phyloP scores from a whole-genome alignment of 768 basidiomycete genomes.

The Lactarius sanguifluus region DNA sequence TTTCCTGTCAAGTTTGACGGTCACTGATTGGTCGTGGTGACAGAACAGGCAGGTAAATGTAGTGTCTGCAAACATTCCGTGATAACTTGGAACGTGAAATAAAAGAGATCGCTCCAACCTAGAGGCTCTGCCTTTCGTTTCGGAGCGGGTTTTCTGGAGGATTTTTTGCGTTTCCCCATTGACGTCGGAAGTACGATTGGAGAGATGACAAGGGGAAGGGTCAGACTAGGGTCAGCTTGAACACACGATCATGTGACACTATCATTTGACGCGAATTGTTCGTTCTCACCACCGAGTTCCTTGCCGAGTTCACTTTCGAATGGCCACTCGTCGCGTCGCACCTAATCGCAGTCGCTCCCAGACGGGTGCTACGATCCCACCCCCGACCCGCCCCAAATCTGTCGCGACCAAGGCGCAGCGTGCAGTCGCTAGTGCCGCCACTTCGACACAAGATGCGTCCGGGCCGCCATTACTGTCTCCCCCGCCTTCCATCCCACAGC shows the following conservation, averaged over 20 bases:
- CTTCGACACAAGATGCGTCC: slow-evolving; percentile 31
- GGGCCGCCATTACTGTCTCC: slow-evolving; percentile 15
- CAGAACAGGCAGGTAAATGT: slow-evolving; percentile 87
- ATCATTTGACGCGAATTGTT: slow-evolving; percentile 30
- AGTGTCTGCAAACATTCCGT: slow-evolving; percentile 51
- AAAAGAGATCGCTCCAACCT: slow-evolving; percentile 45
- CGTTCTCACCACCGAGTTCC: slow-evolving; percentile 18
- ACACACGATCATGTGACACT: slow-evolving; percentile 16
- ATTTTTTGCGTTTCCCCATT: slow-evolving; percentile 93
- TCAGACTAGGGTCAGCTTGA: not conserved
- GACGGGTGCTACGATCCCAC: slow-evolving; percentile 35
- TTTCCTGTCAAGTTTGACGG: slow-evolving; percentile 81
- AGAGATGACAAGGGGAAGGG: not conserved
- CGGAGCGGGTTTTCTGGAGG: slow-evolving; percentile 74
- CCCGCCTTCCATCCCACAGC: slow-evolving; percentile 13
- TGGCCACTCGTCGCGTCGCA: slow-evolving; percentile 64
- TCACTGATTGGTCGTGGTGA: slow-evolving; percentile 87
- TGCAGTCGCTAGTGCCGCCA: slow-evolving; percentile 32
- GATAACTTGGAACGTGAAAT: slow-evolving; percentile 11
- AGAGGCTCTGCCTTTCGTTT: slow-evolving; percentile 68
- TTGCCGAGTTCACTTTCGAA: slow-evolving; percentile 32
- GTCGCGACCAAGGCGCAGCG: slow-evolving; percentile 46
- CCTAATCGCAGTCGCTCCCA: slow-evolving; percentile 48
- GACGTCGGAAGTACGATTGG: slow-evolving; percentile 16
- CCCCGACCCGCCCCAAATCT: slow-evolving; percentile 45